Percentiles rank a stretch among this genome's conserved stretches.
Conservation (phyloP, 2,329 filamentous ascomycete genomes). For the Knufia petricola region DNA sequence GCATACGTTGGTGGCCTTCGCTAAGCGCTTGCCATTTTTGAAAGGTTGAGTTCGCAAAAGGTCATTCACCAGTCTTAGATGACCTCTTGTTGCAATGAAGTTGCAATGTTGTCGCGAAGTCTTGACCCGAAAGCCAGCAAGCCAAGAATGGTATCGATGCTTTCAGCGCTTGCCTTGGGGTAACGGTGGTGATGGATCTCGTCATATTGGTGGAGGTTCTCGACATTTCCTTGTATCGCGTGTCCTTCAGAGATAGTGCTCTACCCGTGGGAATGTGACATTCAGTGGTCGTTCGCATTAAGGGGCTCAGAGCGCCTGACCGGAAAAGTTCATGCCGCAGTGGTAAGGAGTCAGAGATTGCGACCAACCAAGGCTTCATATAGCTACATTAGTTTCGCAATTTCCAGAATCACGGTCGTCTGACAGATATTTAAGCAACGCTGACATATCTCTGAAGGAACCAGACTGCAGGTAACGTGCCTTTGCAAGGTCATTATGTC, state of each 20-base stretch:
- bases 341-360: too few species aligned
- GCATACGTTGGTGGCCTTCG: not conserved
- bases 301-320: not conserved
- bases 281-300: not conserved
- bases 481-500: too few species aligned
- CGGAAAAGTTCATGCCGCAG: not conserved
- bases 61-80: not conserved
- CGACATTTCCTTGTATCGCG: not conserved
- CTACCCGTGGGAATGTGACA: not conserved
- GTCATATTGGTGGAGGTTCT: not conserved
- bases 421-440: too few species aligned
- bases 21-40: not conserved
- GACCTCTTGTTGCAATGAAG: not conserved
- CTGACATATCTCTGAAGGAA: too few species aligned
- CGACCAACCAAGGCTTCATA: too few species aligned
- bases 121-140: not conserved
- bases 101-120: not conserved
- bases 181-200: not conserved
- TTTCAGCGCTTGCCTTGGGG: not conserved
- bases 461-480: too few species aligned
- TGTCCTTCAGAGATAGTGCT: not conserved
- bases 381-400: too few species aligned
- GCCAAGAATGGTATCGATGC: not conserved
- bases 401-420: too few species aligned
- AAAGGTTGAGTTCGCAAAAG: not conserved